These are phyloP conservation scores for Mucor racemosus DNA, from an alignment of 371 early-diverging fungal species.

Conservation along the genomic window DNA sequence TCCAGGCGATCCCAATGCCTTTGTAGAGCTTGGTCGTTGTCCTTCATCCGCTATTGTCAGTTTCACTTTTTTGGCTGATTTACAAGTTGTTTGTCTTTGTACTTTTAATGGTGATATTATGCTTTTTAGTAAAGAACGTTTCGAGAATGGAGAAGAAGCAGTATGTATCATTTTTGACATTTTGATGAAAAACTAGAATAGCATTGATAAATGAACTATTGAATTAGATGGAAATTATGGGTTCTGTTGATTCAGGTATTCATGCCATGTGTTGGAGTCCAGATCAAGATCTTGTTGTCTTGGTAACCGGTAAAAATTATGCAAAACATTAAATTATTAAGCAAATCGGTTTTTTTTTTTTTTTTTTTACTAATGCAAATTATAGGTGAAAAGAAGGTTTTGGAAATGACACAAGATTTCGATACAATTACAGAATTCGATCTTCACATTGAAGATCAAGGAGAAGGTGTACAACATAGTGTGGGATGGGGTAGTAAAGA, in stretches of 20 bases:
- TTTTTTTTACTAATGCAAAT: background rate
- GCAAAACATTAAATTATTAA: background rate
- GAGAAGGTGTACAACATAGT: conserved; percentile 75
- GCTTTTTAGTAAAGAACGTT: conserved; percentile 61
- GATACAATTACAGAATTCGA: conserved; percentile 86
- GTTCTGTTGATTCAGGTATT: conserved; percentile 83
- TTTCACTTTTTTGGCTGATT: conserved; percentile 67
- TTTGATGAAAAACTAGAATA: background rate
- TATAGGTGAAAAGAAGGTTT: conserved; percentile 70
- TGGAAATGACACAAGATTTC: conserved; percentile 94
- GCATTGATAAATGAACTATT: background rate
- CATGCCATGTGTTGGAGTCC: conserved; percentile 88
- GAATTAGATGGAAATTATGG: conserved; percentile 67
- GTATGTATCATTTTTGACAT: conserved; percentile 23
- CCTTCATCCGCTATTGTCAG: conserved; percentile 43
- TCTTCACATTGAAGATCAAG: conserved; percentile 67
- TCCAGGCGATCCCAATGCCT: conserved; percentile 33
- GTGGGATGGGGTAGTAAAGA: conserved; percentile 98
- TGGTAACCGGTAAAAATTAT: conserved; percentile 73
- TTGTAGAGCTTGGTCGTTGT: conserved; percentile 33
- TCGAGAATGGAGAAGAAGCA: conserved; percentile 54
- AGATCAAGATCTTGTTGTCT: conserved; percentile 85
- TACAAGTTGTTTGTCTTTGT: conserved; percentile 68
- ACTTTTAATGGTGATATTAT: conserved; percentile 73
- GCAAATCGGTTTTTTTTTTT: background rate